Evolutionary conservation across 1,284 basidiomycete genomes (phyloP).

Genomic region (Pseudozyma thailandica): DNA sequence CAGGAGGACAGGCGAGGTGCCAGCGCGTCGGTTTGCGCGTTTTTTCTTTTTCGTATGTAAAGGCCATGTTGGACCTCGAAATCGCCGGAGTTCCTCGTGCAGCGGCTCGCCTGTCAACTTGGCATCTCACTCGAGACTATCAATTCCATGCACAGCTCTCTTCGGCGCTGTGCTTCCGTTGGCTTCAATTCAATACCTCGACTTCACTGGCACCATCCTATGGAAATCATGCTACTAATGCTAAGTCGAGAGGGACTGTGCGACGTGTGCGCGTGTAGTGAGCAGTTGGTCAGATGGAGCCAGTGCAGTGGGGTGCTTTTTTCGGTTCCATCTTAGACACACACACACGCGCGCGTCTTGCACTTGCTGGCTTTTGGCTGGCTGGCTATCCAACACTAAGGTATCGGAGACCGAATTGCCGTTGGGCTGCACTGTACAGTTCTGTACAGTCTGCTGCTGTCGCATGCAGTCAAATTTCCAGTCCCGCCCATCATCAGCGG

Average conservation of each 20-base stretch:
- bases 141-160: no score
- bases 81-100: constrained; percentile 20
- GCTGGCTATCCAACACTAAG: background rate
- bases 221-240: no score
- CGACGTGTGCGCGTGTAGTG: no score
- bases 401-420: background rate
- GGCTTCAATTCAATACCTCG: no score
- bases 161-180: no score
- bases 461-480: no score
- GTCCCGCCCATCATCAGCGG: background rate
- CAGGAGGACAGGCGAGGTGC: constrained; percentile 1
- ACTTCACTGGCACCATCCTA: no score
- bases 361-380: background rate
- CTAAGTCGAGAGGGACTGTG: no score
- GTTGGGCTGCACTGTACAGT: background rate
- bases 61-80: background rate
- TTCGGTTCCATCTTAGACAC: no score
- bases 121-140: background rate
- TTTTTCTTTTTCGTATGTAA: background rate
- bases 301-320: no score
- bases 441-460: background rate
- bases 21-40: constrained; percentile 10
- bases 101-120: background rate
- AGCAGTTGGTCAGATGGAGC: no score
- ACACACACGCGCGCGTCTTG: no score